Evolutionary conservation across 2,329 filamentous ascomycete species (phyloP).

Genomic region (Dendryphion nanum): DNA sequence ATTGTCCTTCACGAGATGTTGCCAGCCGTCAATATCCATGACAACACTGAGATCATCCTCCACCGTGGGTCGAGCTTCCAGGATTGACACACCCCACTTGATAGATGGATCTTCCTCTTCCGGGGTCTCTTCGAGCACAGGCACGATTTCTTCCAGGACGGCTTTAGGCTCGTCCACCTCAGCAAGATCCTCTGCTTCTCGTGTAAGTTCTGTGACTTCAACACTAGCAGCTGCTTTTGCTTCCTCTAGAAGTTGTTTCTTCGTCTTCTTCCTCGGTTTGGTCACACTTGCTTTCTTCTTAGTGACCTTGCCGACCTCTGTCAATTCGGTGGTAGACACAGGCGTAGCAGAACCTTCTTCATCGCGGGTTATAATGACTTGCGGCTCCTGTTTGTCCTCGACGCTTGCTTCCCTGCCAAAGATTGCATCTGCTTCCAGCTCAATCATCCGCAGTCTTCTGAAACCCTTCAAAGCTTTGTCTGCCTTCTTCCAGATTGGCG

Average conservation of each 20-base stretch:
- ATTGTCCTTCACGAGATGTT: constrained; percentile 66
- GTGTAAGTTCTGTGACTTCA: constrained; percentile 52
- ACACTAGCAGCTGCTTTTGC: constrained; percentile 35
- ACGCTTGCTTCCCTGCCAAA: constrained; percentile 45
- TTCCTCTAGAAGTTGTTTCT: constrained; percentile 69
- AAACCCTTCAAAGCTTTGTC: constrained; percentile 55
- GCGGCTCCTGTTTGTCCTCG: constrained; percentile 43
- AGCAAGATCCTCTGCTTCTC: constrained; percentile 35
- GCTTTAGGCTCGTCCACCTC: constrained; percentile 23
- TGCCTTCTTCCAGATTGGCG: constrained; percentile 73
- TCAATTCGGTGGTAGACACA: constrained; percentile 37
- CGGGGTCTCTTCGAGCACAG: constrained; percentile 22
- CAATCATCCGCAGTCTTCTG: constrained; percentile 71
- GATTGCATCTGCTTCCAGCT: constrained; percentile 80
- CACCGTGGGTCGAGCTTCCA: constrained; percentile 61
- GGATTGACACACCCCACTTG: constrained; percentile 60
- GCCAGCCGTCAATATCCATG: constrained; percentile 70
- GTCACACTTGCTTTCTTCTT: constrained; percentile 46
- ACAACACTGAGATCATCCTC: constrained; percentile 64
- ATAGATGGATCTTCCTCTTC: constrained; percentile 50
- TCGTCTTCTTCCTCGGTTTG: constrained; percentile 72
- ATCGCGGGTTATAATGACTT: constrained; percentile 41
- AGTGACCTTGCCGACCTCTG: constrained; percentile 19
- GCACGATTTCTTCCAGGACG: constrained; percentile 24
- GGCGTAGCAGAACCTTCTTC: constrained; percentile 43